These are phyloP conservation scores for Sporothrix pallida DNA, from an alignment of 2,329 filamentous ascomycete species.

Conservation along the genomic window DNA sequence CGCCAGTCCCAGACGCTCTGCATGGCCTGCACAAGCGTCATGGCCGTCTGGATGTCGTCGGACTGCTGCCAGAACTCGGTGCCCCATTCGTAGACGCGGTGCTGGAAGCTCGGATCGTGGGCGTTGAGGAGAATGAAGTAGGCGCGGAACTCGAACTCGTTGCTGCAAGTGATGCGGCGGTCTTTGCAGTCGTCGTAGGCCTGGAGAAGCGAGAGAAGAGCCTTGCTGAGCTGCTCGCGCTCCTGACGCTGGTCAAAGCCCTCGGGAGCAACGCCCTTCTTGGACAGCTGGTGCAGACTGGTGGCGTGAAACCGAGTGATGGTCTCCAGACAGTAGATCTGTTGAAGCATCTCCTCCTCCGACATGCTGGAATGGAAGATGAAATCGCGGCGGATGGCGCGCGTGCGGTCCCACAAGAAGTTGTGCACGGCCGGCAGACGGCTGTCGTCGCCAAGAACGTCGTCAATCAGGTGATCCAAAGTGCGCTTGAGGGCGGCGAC, in stretches of 20 bases:
- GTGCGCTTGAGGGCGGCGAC: slow-evolving; percentile 63
- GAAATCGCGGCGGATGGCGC: slow-evolving; percentile 71
- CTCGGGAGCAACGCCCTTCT: slow-evolving; percentile 60
- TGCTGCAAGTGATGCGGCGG: slow-evolving; percentile 62
- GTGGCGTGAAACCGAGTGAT: slow-evolving; percentile 71
- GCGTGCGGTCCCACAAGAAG: slow-evolving; percentile 71
- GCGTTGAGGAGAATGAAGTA: slow-evolving; percentile 69
- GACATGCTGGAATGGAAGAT: slow-evolving; percentile 69
- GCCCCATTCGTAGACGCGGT: slow-evolving; percentile 62
- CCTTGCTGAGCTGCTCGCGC: slow-evolving; percentile 69
- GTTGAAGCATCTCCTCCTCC: slow-evolving; percentile 60
- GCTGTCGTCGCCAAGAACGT: slow-evolving; percentile 60
- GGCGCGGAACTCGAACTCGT: slow-evolving; percentile 69
- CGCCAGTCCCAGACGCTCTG: slow-evolving; percentile 64
- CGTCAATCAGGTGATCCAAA: slow-evolving; percentile 67
- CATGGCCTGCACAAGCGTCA: slow-evolving; percentile 64
- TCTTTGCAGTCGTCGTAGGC: slow-evolving; percentile 69
- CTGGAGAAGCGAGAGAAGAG: slow-evolving; percentile 68
- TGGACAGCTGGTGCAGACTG: slow-evolving; percentile 66
- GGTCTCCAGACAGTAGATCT: slow-evolving; percentile 69
- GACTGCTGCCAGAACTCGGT: slow-evolving; percentile 60
- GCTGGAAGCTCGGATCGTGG: slow-evolving; percentile 62
- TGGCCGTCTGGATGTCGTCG: slow-evolving; percentile 65
- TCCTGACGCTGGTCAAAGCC: slow-evolving; percentile 72
- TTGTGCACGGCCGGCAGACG: slow-evolving; percentile 62